Conservation (phyloP, 2,329 filamentous ascomycete genomes). For the Stachybotrys chartarum region DNA sequence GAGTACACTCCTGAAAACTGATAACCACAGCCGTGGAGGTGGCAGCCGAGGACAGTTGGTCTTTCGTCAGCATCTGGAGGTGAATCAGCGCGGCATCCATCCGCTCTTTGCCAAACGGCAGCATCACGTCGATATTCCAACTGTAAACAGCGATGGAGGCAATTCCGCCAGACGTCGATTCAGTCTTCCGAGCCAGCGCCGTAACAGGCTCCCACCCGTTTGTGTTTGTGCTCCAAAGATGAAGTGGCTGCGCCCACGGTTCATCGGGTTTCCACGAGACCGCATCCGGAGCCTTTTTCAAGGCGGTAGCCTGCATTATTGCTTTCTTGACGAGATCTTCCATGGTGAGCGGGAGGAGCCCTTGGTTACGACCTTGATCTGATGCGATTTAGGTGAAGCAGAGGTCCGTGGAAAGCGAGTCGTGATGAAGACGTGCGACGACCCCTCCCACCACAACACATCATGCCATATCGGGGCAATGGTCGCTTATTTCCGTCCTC, state of each 20-base stretch:
- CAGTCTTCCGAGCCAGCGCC: background rate
- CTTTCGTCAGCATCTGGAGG: constrained; percentile 9
- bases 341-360: too few relatives aligned
- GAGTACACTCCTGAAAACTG: constrained; percentile 46
- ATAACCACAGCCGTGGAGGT: constrained; percentile 27
- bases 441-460: too few relatives aligned
- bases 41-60: constrained; percentile 1
- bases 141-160: constrained; percentile 19
- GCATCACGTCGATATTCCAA: constrained; percentile 31
- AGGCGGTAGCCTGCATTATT: constrained; percentile 1
- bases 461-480: too few relatives aligned
- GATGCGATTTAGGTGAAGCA: too few relatives aligned
- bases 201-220: background rate
- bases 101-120: constrained; percentile 19
- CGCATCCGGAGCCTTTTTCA: constrained; percentile 1
- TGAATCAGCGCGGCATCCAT: constrained; percentile 24
- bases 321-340: constrained; percentile 1
- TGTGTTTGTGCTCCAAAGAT: background rate
- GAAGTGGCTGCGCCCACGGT: constrained; percentile 4
- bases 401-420: too few relatives aligned
- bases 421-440: too few relatives aligned
- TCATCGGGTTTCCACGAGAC: constrained; percentile 5
- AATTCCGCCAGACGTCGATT: constrained; percentile 4
- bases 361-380: too few relatives aligned
- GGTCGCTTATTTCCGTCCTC: too few relatives aligned